Conservation (phyloP, 352 stramenopile species). For the Globisporangium carolinianum region DNA sequence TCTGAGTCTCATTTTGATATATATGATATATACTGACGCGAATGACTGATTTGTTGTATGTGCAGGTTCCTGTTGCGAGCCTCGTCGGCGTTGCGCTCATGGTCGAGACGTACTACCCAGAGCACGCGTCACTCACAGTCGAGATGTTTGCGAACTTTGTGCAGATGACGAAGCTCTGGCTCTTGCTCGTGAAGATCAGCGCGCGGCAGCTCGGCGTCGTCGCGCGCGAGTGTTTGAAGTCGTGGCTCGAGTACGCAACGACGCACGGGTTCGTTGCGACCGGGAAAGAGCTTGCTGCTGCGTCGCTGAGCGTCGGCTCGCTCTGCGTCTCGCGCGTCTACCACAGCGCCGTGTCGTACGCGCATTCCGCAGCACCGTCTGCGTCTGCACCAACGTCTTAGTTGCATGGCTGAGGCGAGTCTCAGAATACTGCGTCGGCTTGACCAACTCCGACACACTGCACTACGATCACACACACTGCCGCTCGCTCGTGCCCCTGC, state of each 20-base stretch:
- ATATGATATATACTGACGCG: too few species aligned
- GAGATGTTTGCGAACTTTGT: conserved; percentile 71
- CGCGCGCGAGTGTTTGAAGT: conserved; percentile 54
- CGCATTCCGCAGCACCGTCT: conserved; percentile 10
- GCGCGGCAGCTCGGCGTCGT: conserved; percentile 59
- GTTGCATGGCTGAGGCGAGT: background rate
- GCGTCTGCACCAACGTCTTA: background rate
- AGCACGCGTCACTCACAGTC: conserved; percentile 57
- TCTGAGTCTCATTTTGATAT: too few species aligned
- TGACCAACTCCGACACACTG: too few species aligned
- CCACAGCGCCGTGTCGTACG: conserved; percentile 34
- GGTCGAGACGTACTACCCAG: conserved; percentile 75
- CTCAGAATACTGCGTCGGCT: too few species aligned
- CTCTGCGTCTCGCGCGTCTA: conserved; percentile 56
- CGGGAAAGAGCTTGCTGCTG: conserved; percentile 56
- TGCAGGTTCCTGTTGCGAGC: conserved; percentile 64
- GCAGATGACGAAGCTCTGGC: conserved; percentile 79
- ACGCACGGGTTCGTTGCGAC: conserved; percentile 63
- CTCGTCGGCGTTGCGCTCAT: conserved; percentile 63
- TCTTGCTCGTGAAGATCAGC: conserved; percentile 72
- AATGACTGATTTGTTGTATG: background rate
- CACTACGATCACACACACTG: too few species aligned
- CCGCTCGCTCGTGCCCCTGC: too few species aligned
- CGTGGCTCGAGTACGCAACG: conserved; percentile 67
- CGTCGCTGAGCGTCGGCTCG: conserved; percentile 55